Percentiles rank a stretch among this genome's conserved stretches.
phyloP scores from a whole-genome alignment of 495 filamentous ascomycete genomes.

The Neurospora sp. region DNA sequence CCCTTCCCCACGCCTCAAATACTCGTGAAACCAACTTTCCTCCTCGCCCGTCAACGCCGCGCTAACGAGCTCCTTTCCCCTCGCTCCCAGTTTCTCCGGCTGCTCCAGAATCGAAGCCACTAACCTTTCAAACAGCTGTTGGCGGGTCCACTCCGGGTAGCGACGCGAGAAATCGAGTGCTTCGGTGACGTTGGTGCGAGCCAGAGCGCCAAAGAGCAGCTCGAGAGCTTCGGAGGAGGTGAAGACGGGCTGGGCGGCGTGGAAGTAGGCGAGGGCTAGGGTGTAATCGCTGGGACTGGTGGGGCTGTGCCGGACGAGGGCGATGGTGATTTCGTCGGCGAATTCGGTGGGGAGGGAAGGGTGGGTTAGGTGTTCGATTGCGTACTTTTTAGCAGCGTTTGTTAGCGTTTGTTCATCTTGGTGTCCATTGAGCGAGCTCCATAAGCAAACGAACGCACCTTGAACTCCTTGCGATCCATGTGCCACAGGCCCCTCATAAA shows the following conservation, averaged over 20 bases:
- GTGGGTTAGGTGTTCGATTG: conserved; percentile 61
- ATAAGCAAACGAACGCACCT: conserved; percentile 28
- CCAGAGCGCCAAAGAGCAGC: conserved; percentile 56
- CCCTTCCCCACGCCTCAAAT: conserved; percentile 50
- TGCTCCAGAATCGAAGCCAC: conserved; percentile 50
- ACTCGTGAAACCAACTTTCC: conserved; percentile 62
- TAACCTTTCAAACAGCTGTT: conserved; percentile 54
- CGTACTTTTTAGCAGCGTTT: conserved; percentile 35
- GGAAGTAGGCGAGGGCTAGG: conserved; percentile 65
- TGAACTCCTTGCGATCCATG: conserved; percentile 61
- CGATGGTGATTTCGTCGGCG: conserved; percentile 65
- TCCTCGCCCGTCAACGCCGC: conserved; percentile 58
- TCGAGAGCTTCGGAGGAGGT: conserved; percentile 46
- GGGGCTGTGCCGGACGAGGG: conserved; percentile 40
- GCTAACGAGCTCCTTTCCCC: conserved; percentile 58
- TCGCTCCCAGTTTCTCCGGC: conserved; percentile 28
- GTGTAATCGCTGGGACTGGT: conserved; percentile 36
- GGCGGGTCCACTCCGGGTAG: conserved; percentile 49
- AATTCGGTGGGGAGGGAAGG: conserved; percentile 70
- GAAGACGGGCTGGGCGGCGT: conserved; percentile 57
- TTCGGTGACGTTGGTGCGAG: conserved; percentile 55
- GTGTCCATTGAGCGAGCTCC: no score
- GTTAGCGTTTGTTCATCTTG: background rate
- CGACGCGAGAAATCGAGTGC: conserved; percentile 63
- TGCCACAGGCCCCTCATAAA: conserved; percentile 77